Evolutionary conservation across 495 filamentous ascomycete species (phyloP).

Genomic region (Penicillium maclennaniae): DNA sequence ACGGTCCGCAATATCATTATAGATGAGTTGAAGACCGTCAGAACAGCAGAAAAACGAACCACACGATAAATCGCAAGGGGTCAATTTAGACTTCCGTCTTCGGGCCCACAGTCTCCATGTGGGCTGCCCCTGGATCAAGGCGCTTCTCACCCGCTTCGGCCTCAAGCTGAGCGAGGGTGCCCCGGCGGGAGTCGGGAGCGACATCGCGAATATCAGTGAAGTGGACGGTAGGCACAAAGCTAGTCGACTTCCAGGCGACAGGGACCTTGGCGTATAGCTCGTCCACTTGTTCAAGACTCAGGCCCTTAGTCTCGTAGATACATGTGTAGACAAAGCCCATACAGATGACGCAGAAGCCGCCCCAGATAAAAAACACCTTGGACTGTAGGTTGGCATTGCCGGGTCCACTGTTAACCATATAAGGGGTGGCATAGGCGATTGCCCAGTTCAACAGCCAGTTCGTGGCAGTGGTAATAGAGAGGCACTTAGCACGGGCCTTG

Average conservation of each 20-base stretch:
- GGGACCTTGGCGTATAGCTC: constrained; percentile 68
- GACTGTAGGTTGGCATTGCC: constrained; percentile 68
- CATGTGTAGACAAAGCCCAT: constrained; percentile 67
- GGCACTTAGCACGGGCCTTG: constrained; percentile 65
- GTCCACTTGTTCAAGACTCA: constrained; percentile 77
- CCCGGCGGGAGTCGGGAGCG: neutral
- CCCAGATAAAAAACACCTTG: constrained; percentile 84
- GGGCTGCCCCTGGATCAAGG: too few species aligned
- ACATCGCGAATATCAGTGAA: constrained; percentile 36
- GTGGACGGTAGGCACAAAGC: constrained; percentile 45
- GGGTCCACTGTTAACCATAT: constrained; percentile 65
- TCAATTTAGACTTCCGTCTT: too few species aligned
- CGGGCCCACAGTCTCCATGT: too few species aligned
- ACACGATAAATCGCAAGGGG: too few species aligned
- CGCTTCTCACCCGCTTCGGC: constrained; percentile 30
- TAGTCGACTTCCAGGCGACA: constrained; percentile 49
- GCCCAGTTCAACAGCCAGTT: constrained; percentile 76
- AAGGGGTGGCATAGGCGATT: constrained; percentile 74
- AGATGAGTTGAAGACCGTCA: too few species aligned
- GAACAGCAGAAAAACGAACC: too few species aligned
- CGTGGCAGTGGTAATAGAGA: constrained; percentile 72
- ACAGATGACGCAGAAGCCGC: constrained; percentile 66
- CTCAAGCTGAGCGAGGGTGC: constrained; percentile 29
- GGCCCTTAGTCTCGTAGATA: constrained; percentile 85
- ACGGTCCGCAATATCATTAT: too few species aligned